Base-by-base conservation (phyloP, 805 yeast genomes). In the Saccharomycopsis amapae region DNA sequence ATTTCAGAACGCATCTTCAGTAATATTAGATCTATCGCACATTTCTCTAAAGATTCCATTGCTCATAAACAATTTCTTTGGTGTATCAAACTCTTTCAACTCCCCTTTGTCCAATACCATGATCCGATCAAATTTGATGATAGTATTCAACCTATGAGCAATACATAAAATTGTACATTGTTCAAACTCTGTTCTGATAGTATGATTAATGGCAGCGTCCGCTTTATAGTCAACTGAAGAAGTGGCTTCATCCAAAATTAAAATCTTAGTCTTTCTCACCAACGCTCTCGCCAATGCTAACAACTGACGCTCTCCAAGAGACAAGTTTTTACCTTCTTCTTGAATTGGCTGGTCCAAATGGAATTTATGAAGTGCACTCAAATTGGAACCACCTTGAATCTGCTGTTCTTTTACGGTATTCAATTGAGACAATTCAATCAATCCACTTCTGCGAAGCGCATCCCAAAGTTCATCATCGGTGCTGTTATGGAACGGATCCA, bases 161-260 rank as follows among this genome's bases (percentile, higher is more conserved):
- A 87, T 85, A 53, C 95, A 85, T 52, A 86, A 65, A 44, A 86
- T 79, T 0, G 96, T 85, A 52, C 90, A 79, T 23, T 75, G 64
- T 2, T 63, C 45, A 58, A 87, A 87, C 58, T 85, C 89, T 15
- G 66, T 66, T 12, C 76, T 68, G 48, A 82, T 83, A 2, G 95
- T 83, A 13, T 67, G 54, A 60, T 86, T 96, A 53, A 87, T 82
- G 59, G 74, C 75, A 3, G 81, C 70, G 62, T 86, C 96, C 0
- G 95, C 85, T 57, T 82, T 87, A 58, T 84, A 86, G 63, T 86
- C 96, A 51, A 87, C 85, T 38, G 80, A 74, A 0, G 83, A 76
- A 1, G 86, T 80, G 23, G 85, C 96, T 63, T 87, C 96, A 61
- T 87, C 96, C 48, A 86, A 65, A 46, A 87, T 85, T 48, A 86